Percentiles rank a stretch among this genome's conserved stretches.
phyloP scores from a whole-genome alignment of 2,329 filamentous ascomycete genomes.

The Phaeophleospora eucalypticola region DNA sequence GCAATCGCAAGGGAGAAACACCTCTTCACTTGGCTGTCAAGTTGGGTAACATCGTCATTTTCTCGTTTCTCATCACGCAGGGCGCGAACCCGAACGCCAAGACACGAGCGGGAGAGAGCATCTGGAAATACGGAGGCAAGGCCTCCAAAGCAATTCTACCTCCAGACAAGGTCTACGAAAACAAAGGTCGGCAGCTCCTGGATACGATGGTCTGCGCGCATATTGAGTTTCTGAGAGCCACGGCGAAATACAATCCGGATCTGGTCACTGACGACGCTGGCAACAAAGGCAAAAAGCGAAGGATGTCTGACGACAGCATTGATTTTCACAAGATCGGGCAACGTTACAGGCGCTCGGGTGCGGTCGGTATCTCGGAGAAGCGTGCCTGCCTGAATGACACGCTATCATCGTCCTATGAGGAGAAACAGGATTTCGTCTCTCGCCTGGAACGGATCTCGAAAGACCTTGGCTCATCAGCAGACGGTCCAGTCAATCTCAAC shows the following conservation, averaged over 20 bases:
- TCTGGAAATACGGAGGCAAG: slow-evolving; percentile 7
- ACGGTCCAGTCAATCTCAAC: neutral
- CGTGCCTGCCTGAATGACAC: neutral
- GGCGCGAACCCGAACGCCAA: slow-evolving; percentile 3
- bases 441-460: neutral
- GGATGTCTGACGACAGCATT: neutral
- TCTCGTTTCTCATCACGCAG: slow-evolving; percentile 1
- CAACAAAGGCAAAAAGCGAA: neutral
- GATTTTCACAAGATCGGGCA: neutral
- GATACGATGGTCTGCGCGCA: slow-evolving; percentile 4
- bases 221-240: slow-evolving; percentile 9
- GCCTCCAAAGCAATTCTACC: slow-evolving; percentile 2
- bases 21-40: slow-evolving; percentile 7
- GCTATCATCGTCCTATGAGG: neutral
- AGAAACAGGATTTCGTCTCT: neutral
- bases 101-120: slow-evolving; percentile 4
- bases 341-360: neutral
- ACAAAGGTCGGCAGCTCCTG: neutral
- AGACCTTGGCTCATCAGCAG: neutral
- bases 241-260: slow-evolving; percentile 6
- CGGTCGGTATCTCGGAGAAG: neutral
- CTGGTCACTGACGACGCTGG: neutral
- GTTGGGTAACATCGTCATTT: slow-evolving; percentile 4
- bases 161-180: slow-evolving; percentile 1
- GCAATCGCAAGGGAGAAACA: slow-evolving; percentile 4